Evolutionary conservation across 495 filamentous ascomycete species (phyloP).

Genomic region (Podospora didyma): DNA sequence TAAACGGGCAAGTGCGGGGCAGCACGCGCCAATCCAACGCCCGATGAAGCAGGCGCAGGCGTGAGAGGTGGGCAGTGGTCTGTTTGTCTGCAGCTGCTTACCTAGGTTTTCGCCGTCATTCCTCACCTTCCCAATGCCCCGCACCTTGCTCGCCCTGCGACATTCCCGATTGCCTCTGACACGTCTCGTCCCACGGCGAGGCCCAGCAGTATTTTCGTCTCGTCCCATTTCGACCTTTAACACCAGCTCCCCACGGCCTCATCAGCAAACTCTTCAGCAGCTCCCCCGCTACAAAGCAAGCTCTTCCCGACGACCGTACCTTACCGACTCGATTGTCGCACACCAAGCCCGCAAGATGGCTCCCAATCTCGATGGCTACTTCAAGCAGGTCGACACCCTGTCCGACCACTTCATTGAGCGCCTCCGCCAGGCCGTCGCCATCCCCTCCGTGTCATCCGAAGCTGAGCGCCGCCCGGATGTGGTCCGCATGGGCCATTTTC

Average conservation of each 20-base stretch:
- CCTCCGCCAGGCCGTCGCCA: slow-evolving; percentile 87
- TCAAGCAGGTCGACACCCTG: slow-evolving; percentile 82
- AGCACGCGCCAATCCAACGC: too few species aligned
- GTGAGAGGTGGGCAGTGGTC: too few species aligned
- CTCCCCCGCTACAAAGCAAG: background rate
- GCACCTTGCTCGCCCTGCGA: slow-evolving; percentile 33
- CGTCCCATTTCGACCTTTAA: too few species aligned
- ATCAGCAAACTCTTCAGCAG: background rate
- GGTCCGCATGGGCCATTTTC: slow-evolving; percentile 91
- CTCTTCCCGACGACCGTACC: slow-evolving; percentile 26
- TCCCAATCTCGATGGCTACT: slow-evolving; percentile 76
- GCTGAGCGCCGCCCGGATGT: slow-evolving; percentile 85
- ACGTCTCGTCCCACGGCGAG: background rate
- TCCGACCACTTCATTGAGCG: slow-evolving; percentile 85
- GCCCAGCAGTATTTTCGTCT: background rate
- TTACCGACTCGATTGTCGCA: slow-evolving; percentile 41
- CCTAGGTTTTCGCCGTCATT: background rate
- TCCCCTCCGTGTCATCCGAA: slow-evolving; percentile 91
- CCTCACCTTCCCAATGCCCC: slow-evolving; percentile 29
- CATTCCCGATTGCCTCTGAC: slow-evolving; percentile 23
- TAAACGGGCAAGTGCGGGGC: too few species aligned
- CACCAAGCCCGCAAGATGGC: slow-evolving; percentile 69
- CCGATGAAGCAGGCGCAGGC: background rate
- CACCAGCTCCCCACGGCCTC: too few species aligned
- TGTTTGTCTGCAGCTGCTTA: background rate